A percentile compares a stretch with the other conserved stretches of the same genome.
Evolutionary conservation across 1,284 basidiomycete species (phyloP).

Genomic region (Acaromyces ingoldii): DNA sequence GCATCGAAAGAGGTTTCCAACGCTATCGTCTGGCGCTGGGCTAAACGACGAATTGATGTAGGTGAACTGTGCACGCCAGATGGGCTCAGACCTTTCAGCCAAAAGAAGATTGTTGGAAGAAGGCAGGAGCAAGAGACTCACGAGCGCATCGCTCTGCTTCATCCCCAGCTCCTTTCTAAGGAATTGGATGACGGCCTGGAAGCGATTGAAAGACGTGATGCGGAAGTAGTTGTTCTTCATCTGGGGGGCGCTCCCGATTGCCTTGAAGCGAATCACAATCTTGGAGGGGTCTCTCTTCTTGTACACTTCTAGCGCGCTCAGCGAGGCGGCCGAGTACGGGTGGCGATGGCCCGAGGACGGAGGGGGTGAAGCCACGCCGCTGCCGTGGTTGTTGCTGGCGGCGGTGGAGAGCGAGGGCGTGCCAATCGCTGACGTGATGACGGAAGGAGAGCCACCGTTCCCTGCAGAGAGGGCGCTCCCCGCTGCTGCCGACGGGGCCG

Average conservation of each 20-base stretch:
- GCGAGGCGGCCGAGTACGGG: slow-evolving; percentile 5
- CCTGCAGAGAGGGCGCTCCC: no score
- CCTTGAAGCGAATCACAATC: slow-evolving; percentile 97
- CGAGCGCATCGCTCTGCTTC: slow-evolving; percentile 81
- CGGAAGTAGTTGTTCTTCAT: slow-evolving; percentile 96
- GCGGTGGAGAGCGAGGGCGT: no score
- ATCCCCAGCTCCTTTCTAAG: slow-evolving; percentile 81
- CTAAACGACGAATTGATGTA: slow-evolving; percentile 98
- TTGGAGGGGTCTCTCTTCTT: slow-evolving; percentile 44
- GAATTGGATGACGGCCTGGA: slow-evolving; percentile 92
- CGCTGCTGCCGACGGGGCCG: no score
- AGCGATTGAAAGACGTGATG: slow-evolving; percentile 88
- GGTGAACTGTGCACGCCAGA: slow-evolving; percentile 66
- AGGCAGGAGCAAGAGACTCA: slow-evolving; percentile 55
- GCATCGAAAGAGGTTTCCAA: slow-evolving; percentile 68
- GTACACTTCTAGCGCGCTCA: slow-evolving; percentile 40
- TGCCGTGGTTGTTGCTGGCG: not conserved
- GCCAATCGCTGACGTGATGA: no score
- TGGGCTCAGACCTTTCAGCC: not conserved
- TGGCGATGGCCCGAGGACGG: not conserved
- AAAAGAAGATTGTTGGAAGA: not conserved
- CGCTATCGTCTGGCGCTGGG: slow-evolving; percentile 85
- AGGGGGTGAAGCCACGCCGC: not conserved
- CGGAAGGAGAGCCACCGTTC: no score
- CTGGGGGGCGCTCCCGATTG: slow-evolving; percentile 95